Percentiles rank a stretch among this genome's conserved stretches.
Conservation (phyloP, 2,329 filamentous ascomycete genomes). For the Fusarium sp. region DNA sequence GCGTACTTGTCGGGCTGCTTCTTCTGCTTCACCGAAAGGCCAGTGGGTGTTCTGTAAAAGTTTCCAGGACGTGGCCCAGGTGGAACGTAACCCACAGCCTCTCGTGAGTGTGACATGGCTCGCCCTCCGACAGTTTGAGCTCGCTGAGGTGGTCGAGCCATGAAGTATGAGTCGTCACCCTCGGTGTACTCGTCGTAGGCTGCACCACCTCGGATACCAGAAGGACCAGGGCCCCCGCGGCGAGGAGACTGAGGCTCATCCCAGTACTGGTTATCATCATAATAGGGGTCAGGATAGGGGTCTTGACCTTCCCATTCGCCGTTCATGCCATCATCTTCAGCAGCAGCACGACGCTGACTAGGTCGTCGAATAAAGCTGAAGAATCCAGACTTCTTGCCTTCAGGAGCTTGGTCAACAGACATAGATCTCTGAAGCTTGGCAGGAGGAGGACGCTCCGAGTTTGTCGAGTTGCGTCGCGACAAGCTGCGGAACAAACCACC, state of each 20-base stretch:
- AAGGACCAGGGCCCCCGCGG: constrained; percentile 41
- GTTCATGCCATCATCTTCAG: constrained; percentile 65
- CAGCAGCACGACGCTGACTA: constrained; percentile 51
- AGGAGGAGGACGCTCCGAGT: constrained; percentile 50
- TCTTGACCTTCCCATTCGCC: constrained; percentile 62
- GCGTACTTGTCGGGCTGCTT: constrained; percentile 64
- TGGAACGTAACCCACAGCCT: constrained; percentile 40
- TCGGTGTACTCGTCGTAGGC: constrained; percentile 61
- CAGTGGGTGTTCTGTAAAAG: constrained; percentile 78
- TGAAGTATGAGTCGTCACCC: constrained; percentile 70
- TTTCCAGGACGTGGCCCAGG: constrained; percentile 46
- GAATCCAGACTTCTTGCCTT: constrained; percentile 57
- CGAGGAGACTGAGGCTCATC: constrained; percentile 33
- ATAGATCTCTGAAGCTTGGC: constrained; percentile 65
- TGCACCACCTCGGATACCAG: constrained; percentile 55
- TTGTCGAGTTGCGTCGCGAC: constrained; percentile 49
- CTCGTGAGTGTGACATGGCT: constrained; percentile 44
- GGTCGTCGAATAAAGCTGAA: constrained; percentile 58
- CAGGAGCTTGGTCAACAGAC: constrained; percentile 66
- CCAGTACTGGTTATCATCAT: constrained; percentile 47
- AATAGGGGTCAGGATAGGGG: constrained; percentile 42
- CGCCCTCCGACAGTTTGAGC: constrained; percentile 48
- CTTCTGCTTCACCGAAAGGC: constrained; percentile 70
- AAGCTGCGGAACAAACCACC: constrained; percentile 60
- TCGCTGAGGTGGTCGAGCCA: constrained; percentile 50